Base-by-base conservation (phyloP, 768 basidiomycete species). In the Leccinum truebloodii region DNA sequence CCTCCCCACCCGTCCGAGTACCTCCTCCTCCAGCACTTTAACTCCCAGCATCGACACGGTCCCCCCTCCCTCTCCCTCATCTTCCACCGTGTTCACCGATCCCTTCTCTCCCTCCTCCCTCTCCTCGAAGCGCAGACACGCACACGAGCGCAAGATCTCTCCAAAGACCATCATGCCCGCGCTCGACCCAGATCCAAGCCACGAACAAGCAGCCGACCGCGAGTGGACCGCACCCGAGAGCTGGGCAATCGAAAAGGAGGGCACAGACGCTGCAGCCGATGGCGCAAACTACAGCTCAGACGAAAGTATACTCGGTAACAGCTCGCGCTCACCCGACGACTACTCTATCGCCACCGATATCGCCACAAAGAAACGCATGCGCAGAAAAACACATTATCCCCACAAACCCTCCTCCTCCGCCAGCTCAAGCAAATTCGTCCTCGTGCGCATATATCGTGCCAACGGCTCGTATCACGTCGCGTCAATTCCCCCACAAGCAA, bases 401-500 rank as follows among this genome's bases (percentile, higher is more conserved):
- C 68, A 63, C 41, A 71, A 58, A 51, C 59, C 57, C 5, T 2
- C 59, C 3, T 64, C 72, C 1, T 62, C 65, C 12, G 16, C 62
- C 12, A 44, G 54, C 28, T 63, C 63, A 2, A 62, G 57, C 39
- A 73, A 73, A 41, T 57, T 63, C 28, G 88, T 85, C 66, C 81
- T 78, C 61, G 84, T 96, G 59, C 85, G 94, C 50, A 87, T 97
- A 59, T 90, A 93, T 69, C 83, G 88, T 18, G 82, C 84, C 52
- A 87, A 91, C 66, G 84, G 83, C 51, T 82, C 85, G 9, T 92
- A 86, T 70, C 87, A 90, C 59, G 83, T 90, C 58, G 82, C 90
- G 26, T 78, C 81, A 14, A 85, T 92, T 54, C 80, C 81, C 1
- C 76, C 89, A 52, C 73, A 77, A 18, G 84, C 87, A 10, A 93